Percentiles rank a stretch among this genome's conserved stretches.
These are phyloP conservation scores for Gentiana macrophylla DNA, from an alignment of 257 asterid species.

Conservation along the genomic window DNA sequence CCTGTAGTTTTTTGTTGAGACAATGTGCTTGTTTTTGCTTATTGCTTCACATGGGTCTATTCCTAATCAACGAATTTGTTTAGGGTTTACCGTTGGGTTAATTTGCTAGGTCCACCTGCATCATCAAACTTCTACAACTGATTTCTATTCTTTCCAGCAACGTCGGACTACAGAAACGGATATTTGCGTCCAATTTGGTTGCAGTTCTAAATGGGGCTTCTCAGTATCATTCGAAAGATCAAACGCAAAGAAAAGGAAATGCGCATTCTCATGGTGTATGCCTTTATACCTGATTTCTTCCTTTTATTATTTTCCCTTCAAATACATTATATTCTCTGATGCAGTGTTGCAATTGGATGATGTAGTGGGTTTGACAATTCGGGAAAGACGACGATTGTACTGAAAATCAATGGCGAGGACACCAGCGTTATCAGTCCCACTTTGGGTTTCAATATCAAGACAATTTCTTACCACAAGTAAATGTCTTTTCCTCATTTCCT, in stretches of 20 bases:
- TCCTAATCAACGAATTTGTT: too few relatives aligned
- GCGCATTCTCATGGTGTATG: slow-evolving; percentile 99
- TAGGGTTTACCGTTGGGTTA: too few relatives aligned
- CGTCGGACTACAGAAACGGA: too few relatives aligned
- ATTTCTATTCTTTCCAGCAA: too few relatives aligned
- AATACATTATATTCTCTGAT: neutral
- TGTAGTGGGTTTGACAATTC: slow-evolving; percentile 90
- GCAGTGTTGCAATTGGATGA: neutral
- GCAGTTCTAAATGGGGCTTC: slow-evolving; percentile 96
- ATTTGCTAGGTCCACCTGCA: too few relatives aligned
- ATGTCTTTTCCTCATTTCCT: neutral
- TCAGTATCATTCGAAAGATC: slow-evolving; percentile 76
- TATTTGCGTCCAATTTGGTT: too few relatives aligned
- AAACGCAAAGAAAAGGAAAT: slow-evolving; percentile 95
- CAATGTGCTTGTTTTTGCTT: too few relatives aligned
- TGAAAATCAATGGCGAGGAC: slow-evolving; percentile 93
- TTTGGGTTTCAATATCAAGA: slow-evolving; percentile 91
- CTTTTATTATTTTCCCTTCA: neutral
- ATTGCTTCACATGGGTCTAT: too few relatives aligned
- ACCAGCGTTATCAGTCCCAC: slow-evolving; percentile 92
- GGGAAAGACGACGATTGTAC: slow-evolving; percentile 84
- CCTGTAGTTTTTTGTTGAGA: too few relatives aligned
- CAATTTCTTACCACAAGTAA: slow-evolving; percentile 69
- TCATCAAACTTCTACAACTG: too few relatives aligned
- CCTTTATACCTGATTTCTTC: slow-evolving; percentile 5